A percentile compares a stretch with the other conserved stretches of the same genome.
Evolutionary conservation across 805 yeast genomes (phyloP).

Genomic region (Candida silvicultrix): DNA sequence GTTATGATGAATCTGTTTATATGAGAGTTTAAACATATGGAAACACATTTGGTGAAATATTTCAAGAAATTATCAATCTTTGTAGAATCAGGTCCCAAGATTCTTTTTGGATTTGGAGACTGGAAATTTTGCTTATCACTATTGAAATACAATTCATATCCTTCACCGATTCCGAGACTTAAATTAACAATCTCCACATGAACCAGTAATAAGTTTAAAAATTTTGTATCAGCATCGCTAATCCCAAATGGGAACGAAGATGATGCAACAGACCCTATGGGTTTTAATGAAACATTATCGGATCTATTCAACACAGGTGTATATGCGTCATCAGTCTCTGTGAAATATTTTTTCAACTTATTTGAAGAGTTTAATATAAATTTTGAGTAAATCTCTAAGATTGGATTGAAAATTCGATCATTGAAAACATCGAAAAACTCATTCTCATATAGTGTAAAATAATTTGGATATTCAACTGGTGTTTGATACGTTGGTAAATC

Average conservation of each 20-base stretch:
- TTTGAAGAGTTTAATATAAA: conserved; percentile 2
- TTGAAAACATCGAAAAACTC: conserved; percentile 13
- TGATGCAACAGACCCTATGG: conserved; percentile 19
- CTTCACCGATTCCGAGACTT: conserved; percentile 19
- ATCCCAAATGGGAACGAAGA: conserved; percentile 19
- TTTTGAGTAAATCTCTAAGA: conserved; percentile 5
- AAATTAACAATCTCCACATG: conserved; percentile 20
- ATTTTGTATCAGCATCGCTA: conserved; percentile 9
- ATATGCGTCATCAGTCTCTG: conserved; percentile 11
- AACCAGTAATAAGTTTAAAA: conserved; percentile 15
- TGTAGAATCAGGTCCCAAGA: conserved; percentile 16
- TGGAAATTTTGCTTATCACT: conserved; percentile 9
- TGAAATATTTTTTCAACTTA: conserved; percentile 8
- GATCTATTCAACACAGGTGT: conserved; percentile 6
- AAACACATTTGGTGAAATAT: conserved; percentile 20
- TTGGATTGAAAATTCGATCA: conserved; percentile 5
- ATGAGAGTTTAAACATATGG: conserved; percentile 21
- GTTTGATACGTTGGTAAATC: conserved; percentile 9
- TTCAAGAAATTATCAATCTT: conserved; percentile 20
- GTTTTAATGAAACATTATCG: conserved; percentile 12
- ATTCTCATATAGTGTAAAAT: conserved; percentile 8
- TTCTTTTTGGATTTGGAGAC: neutral
- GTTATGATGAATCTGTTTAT: conserved; percentile 19
- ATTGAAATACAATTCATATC: conserved; percentile 20
- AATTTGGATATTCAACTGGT: conserved; percentile 6